These are phyloP conservation scores for Phytophthora megakarya DNA, from an alignment of 352 stramenopile genomes.

Conservation along the genomic window DNA sequence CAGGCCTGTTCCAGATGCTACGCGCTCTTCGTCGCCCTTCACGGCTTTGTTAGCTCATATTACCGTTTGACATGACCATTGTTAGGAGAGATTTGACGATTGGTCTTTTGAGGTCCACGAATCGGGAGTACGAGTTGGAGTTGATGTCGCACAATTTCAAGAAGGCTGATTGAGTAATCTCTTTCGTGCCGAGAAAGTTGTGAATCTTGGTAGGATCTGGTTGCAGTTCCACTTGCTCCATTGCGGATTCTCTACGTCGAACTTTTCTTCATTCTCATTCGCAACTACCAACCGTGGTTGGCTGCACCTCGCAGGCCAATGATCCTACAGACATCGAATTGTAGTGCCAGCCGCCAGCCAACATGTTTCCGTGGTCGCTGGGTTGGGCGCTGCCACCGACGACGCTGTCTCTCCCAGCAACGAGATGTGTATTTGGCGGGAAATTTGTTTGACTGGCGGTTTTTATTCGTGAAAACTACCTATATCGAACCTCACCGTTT, in stretches of 20 bases:
- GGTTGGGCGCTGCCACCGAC: constrained; percentile 15
- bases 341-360: background rate
- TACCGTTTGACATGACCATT: too few species aligned
- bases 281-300: background rate
- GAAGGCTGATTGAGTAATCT: constrained; percentile 57
- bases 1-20: too few species aligned
- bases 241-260: constrained; percentile 30
- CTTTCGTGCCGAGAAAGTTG: constrained; percentile 53
- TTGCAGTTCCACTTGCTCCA: constrained; percentile 48
- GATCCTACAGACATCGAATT: background rate
- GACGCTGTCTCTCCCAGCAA: constrained; percentile 21
- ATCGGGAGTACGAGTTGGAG: constrained; percentile 53
- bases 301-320: background rate
- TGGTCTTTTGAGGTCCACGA: constrained; percentile 59
- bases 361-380: background rate
- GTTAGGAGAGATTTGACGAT: too few species aligned
- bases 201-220: constrained; percentile 50
- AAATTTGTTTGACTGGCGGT: too few species aligned
- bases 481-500: too few species aligned
- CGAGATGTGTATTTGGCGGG: constrained; percentile 9
- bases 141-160: constrained; percentile 47
- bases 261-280: constrained; percentile 26
- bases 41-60: too few species aligned
- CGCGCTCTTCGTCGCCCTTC: too few species aligned
- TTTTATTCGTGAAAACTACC: too few species aligned